phyloP scores from a whole-genome alignment of 352 stramenopile genomes.

The Phytophthora aleatoria region DNA sequence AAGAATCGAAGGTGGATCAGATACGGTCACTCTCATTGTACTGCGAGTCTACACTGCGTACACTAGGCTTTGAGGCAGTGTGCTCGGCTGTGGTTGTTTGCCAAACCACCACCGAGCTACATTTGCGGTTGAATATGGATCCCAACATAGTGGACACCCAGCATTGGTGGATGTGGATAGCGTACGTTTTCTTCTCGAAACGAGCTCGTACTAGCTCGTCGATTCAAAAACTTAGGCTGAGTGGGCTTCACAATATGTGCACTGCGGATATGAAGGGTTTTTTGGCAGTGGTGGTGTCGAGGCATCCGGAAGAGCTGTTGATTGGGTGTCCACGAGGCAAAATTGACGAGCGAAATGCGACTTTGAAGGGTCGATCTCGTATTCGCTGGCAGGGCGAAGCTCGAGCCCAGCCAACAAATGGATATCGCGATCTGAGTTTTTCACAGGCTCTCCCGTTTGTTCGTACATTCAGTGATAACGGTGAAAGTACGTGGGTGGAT shows the following conservation, averaged over 20 bases:
- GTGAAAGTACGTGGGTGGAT: background rate
- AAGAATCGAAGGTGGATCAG: no score
- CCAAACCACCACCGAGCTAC: background rate
- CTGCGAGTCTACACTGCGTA: background rate
- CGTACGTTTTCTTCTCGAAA: no score
- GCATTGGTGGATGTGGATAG: no score
- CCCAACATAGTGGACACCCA: background rate
- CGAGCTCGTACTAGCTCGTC: background rate
- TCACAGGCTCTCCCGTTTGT: background rate
- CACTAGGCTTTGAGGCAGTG: background rate
- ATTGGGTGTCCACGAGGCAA: background rate
- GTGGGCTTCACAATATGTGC: background rate
- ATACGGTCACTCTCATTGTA: background rate
- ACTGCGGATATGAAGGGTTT: background rate
- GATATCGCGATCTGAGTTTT: background rate
- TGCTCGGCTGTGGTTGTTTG: slow-evolving; percentile 4
- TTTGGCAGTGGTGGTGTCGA: background rate
- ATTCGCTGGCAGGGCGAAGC: background rate
- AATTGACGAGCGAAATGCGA: background rate
- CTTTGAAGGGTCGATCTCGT: background rate
- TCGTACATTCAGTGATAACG: background rate
- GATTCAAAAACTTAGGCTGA: slow-evolving; percentile 1
- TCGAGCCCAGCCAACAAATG: background rate
- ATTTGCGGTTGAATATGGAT: background rate
- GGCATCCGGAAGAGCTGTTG: slow-evolving; percentile 8